phyloP scores from a whole-genome alignment of 2,329 filamentous ascomycete species.

The Neopestalotiopsis rosae region DNA sequence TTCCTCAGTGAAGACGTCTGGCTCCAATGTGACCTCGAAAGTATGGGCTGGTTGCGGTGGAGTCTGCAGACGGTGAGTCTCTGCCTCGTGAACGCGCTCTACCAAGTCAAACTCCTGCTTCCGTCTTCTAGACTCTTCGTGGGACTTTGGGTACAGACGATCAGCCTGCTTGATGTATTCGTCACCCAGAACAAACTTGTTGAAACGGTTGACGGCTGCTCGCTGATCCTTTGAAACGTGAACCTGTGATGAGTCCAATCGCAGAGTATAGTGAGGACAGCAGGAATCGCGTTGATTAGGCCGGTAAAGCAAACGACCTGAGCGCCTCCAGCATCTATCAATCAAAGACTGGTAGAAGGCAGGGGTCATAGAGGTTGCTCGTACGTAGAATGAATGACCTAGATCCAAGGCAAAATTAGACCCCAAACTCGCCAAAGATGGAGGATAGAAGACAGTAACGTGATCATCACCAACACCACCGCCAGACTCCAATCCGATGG shows the following conservation, averaged over 20 bases:
- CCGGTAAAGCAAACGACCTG: slow-evolving; percentile 74
- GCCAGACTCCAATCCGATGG: neutral
- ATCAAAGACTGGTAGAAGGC: slow-evolving; percentile 74
- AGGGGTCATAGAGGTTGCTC: slow-evolving; percentile 64
- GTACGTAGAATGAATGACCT: slow-evolving; percentile 78
- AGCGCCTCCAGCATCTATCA: slow-evolving; percentile 80
- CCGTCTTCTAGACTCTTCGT: slow-evolving; percentile 66
- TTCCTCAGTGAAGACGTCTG: slow-evolving; percentile 74
- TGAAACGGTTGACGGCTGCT: slow-evolving; percentile 78
- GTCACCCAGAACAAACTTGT: slow-evolving; percentile 72
- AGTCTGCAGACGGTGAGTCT: slow-evolving; percentile 57
- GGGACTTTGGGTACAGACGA: slow-evolving; percentile 68
- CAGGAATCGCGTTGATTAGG: slow-evolving; percentile 81
- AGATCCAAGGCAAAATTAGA: slow-evolving; percentile 18
- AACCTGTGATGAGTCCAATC: slow-evolving; percentile 70
- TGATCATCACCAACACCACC: neutral
- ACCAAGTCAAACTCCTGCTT: slow-evolving; percentile 71
- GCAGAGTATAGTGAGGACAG: slow-evolving; percentile 89
- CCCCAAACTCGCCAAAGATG: slow-evolving; percentile 20
- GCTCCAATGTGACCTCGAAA: slow-evolving; percentile 73
- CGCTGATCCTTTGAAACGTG: slow-evolving; percentile 74
- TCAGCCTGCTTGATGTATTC: slow-evolving; percentile 69
- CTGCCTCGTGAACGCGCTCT: slow-evolving; percentile 72
- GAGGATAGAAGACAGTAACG: slow-evolving; percentile 25
- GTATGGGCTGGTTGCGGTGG: slow-evolving; percentile 70